A percentile compares a stretch with the other conserved stretches of the same genome.
phyloP scores from a whole-genome alignment of 2,329 filamentous ascomycete species.

The Pseudogymnoascus sp. region DNA sequence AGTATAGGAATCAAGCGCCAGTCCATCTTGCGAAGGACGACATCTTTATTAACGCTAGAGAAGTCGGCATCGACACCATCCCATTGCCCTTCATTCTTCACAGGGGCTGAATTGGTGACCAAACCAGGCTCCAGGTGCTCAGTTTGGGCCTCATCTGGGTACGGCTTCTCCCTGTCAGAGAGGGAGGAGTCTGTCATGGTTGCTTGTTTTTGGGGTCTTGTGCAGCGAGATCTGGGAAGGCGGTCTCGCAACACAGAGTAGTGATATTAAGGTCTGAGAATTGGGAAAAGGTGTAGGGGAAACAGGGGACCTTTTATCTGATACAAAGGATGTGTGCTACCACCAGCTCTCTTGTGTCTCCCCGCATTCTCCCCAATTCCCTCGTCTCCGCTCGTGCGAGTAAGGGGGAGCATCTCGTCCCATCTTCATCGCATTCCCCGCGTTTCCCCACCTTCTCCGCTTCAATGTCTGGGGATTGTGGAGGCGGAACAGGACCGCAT shows the following conservation, averaged over 20 bases:
- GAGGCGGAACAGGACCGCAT: not conserved
- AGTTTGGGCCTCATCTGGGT: not conserved
- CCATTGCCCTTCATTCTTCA: not conserved
- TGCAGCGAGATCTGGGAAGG: not conserved
- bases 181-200: conserved; percentile 3
- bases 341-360: not conserved
- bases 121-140: not conserved
- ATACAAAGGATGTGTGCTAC: not conserved
- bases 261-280: not conserved
- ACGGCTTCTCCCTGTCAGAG: not conserved
- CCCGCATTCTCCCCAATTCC: not conserved
- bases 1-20: conserved; percentile 56
- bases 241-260: not conserved
- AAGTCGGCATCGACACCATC: not conserved
- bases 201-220: not conserved
- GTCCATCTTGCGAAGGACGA: conserved; percentile 43
- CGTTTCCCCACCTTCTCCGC: not conserved
- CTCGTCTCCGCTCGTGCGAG: not conserved
- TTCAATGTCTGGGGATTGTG: not conserved
- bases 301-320: not conserved
- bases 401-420: not conserved
- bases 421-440: not conserved
- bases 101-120: not conserved
- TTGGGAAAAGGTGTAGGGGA: not conserved
- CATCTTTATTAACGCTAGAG: not conserved